Conservation (phyloP, 2,329 filamentous ascomycete species). For the Penicillium sp. region DNA sequence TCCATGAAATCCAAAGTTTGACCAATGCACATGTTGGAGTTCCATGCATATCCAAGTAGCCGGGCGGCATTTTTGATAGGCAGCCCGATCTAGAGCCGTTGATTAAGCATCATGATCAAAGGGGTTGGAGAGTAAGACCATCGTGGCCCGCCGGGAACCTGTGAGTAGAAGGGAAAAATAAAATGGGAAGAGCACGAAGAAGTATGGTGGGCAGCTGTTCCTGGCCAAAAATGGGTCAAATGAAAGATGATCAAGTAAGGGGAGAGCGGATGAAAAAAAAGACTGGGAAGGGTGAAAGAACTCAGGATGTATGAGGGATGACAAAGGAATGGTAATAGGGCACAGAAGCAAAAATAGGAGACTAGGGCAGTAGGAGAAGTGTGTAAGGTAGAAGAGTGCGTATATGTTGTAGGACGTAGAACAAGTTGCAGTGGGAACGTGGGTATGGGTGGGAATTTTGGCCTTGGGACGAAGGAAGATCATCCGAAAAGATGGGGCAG, state of each 20-base stretch:
- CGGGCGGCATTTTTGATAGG: not conserved
- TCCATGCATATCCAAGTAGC: slow-evolving; percentile 1
- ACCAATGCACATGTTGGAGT: slow-evolving; percentile 3
- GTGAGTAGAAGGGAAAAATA: not conserved
- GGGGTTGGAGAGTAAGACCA: not conserved
- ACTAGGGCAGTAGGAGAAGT: not conserved
- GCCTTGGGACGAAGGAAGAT: slow-evolving; percentile 19
- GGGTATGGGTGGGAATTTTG: slow-evolving; percentile 1
- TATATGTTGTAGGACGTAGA: not conserved
- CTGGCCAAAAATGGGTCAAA: not conserved
- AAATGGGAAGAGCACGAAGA: not conserved
- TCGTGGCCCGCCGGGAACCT: not conserved
- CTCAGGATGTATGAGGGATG: not conserved
- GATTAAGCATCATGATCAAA: not conserved
- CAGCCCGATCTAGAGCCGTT: not conserved
- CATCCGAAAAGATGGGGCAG: slow-evolving; percentile 14
- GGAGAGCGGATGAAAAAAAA: not conserved
- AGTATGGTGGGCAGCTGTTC: not conserved
- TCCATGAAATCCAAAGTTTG: not conserved
- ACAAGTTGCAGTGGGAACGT: slow-evolving; percentile 8
- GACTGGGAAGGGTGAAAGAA: not conserved
- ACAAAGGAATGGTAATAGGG: not conserved
- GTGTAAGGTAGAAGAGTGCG: not conserved
- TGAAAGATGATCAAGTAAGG: not conserved
- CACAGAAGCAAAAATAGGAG: not conserved